Evolutionary conservation across 1,139 yeast species (phyloP), one percentile per base, ranked within the genome.

Genomic region (Debaryomyces sp.): DNA sequence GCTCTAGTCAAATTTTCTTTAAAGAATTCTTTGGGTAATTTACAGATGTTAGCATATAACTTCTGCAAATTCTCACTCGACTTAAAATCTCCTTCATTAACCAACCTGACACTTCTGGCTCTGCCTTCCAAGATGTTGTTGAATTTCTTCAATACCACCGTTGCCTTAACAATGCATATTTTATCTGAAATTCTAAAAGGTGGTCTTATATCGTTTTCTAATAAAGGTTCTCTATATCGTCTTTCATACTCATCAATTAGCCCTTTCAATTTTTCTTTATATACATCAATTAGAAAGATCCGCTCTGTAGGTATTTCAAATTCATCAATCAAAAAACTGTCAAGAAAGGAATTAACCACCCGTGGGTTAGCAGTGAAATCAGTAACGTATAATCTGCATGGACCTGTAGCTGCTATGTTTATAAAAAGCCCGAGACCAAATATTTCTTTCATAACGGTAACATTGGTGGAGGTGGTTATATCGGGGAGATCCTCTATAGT

Each of bases 311-410:
- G 43, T 8, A 46, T 38, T 33, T 46, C 49, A 32, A 26, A 23
- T 38, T 43, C 49, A 4, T 46, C 49, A 8, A 42, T 39, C 10
- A 37, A 42, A 26, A 23, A 34, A 18, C 35, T 42, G 12, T 46
- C 40, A 32, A 15, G 15, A 15, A 43, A 38, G 9, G 46, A 36
- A 41, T 50, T 51, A 7, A 42, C 24, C 35, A 53, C 33, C 15
- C 39, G 15, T 5, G 43, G 37, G 43, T 60, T 60, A 2, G 44
- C n/a, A 7, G 68, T 56, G 43, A 63, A 64, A 44, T 64, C 68
- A 2, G 66, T 61, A 2, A 60, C 59, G 33, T 48, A 54, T 12
- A 61, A 24, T 35, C 60, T 24, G 38, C 46, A 18, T n/a, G 54
- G 54, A 2, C 53, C 52, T 17, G 44, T 39, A 8, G 39, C 17